These are phyloP conservation scores for Erysimum pusillum DNA, from an alignment of 441 rosid species.

Conservation along the genomic window DNA sequence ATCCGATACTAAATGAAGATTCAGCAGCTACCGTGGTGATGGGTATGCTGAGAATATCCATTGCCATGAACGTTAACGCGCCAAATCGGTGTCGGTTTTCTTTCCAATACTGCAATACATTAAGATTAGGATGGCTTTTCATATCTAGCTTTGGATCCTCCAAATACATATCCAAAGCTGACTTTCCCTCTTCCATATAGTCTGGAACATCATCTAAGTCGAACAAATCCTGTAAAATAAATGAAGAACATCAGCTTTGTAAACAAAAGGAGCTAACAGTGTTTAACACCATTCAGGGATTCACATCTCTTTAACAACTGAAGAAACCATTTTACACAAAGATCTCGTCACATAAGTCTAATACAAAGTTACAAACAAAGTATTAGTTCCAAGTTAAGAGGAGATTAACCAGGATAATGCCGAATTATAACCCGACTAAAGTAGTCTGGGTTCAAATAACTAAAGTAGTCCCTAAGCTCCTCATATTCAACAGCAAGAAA, in stretches of 20 bases:
- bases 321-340: no score
- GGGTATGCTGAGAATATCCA: neutral
- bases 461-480: neutral
- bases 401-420: no score
- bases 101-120: neutral
- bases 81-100: neutral
- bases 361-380: no score
- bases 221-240: neutral
- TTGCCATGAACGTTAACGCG: neutral
- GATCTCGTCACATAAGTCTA: no score
- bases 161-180: neutral
- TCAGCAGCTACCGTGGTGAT: no score
- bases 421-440: no score
- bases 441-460: neutral
- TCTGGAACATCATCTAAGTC: neutral
- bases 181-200: neutral
- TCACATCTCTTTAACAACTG: no score
- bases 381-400: no score
- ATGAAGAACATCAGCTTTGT: no score
- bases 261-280: no score
- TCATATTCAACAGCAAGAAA: neutral
- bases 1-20: no score
- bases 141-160: neutral
- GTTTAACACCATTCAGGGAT: no score
- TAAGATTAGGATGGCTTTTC: neutral